phyloP scores from a whole-genome alignment of 2,329 filamentous ascomycete species.

The Pyrenophora seminiperda region DNA sequence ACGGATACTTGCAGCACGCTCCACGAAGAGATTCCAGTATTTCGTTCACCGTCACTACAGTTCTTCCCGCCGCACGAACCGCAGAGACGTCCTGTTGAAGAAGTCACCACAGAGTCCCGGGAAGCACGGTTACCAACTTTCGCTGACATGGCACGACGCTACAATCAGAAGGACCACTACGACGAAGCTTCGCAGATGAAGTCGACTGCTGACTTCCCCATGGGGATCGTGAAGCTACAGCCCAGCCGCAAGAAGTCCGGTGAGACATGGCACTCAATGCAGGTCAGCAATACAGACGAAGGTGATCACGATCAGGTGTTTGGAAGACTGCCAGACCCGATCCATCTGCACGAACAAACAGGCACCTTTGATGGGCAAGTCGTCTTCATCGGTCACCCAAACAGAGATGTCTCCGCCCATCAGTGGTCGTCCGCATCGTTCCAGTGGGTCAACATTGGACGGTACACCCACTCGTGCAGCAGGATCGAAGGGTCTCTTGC shows the following conservation, averaged over 20 bases:
- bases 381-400: slow-evolving; percentile 55
- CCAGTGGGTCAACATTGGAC: slow-evolving; percentile 54
- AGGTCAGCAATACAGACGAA: slow-evolving; percentile 24
- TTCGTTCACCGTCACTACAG: slow-evolving; percentile 21
- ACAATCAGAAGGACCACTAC: slow-evolving; percentile 19
- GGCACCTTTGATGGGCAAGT: slow-evolving; percentile 50
- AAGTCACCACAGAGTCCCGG: neutral
- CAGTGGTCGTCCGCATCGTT: slow-evolving; percentile 51
- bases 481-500: slow-evolving; percentile 53
- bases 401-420: slow-evolving; percentile 55
- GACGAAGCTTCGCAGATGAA: slow-evolving; percentile 16
- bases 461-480: slow-evolving; percentile 50
- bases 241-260: slow-evolving; percentile 24
- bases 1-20: slow-evolving; percentile 1
- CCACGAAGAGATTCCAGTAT: slow-evolving; percentile 18
- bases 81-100: neutral
- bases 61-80: neutral
- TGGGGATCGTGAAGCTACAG: slow-evolving; percentile 31
- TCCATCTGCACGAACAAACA: slow-evolving; percentile 42
- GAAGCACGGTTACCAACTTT: slow-evolving; percentile 24
- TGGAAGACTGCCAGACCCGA: slow-evolving; percentile 51
- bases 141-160: slow-evolving; percentile 39
- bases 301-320: slow-evolving; percentile 42
- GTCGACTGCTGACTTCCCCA: slow-evolving; percentile 23
- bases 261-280: slow-evolving; percentile 33